A percentile compares a stretch with the other conserved stretches of the same genome.
Conservation (phyloP, 1,284 basidiomycete species). For the Abortiporus biennis region DNA sequence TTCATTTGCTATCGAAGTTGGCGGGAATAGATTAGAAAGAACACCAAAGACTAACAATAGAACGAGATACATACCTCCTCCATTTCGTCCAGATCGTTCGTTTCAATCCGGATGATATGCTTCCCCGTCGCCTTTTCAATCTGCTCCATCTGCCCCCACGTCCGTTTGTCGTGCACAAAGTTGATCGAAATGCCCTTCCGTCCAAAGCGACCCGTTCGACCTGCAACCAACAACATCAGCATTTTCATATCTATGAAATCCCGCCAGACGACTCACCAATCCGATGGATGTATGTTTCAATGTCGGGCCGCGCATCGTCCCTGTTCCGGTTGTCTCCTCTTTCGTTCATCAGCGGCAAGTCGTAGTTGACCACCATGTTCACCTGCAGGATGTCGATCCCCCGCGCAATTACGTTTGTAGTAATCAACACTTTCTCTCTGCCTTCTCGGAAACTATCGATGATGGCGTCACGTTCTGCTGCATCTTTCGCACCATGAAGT, state of each 20-base stretch:
- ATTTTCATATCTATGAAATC: not conserved
- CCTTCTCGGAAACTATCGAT: slow-evolving; percentile 97
- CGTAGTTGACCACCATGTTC: slow-evolving; percentile 99
- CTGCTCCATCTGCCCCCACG: slow-evolving; percentile 80
- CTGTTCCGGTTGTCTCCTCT: slow-evolving; percentile 36
- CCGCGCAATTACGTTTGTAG: slow-evolving; percentile 97
- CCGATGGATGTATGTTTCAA: slow-evolving; percentile 97
- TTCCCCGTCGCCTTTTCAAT: slow-evolving; percentile 77
- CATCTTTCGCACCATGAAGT: slow-evolving; percentile 92
- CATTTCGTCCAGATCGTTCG: slow-evolving; percentile 84
- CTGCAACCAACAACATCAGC: slow-evolving; percentile 32
- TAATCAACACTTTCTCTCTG: slow-evolving; percentile 95
- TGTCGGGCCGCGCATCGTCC: slow-evolving; percentile 64
- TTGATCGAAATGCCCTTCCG: slow-evolving; percentile 95
- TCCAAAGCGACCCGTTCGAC: slow-evolving; percentile 93
- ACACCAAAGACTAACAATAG: slow-evolving; percentile 1
- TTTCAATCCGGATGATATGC: slow-evolving; percentile 77
- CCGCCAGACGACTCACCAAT: slow-evolving; percentile 64
- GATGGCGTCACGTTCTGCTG: slow-evolving; percentile 82
- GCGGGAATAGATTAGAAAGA: slow-evolving; percentile 1
- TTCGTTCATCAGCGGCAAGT: slow-evolving; percentile 84
- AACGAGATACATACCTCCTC: slow-evolving; percentile 55
- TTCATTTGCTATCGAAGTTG: slow-evolving; percentile 59
- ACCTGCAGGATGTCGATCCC: slow-evolving; percentile 99
- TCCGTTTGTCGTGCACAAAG: slow-evolving; percentile 86